Percentiles rank a stretch among this genome's conserved stretches.
Evolutionary conservation across 768 basidiomycete genomes (phyloP).

Genomic region (Amanita pallidorosea): DNA sequence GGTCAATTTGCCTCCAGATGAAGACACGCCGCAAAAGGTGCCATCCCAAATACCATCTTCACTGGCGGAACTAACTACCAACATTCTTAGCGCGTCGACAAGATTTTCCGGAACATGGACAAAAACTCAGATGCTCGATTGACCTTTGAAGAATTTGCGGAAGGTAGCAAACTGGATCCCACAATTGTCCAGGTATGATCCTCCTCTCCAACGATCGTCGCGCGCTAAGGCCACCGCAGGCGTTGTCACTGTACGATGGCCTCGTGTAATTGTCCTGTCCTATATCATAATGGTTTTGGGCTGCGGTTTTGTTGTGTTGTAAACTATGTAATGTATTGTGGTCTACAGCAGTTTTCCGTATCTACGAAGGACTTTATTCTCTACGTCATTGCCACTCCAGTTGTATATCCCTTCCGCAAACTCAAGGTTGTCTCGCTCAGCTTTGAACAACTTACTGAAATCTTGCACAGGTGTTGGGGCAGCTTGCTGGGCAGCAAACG

Average conservation of each 20-base stretch:
- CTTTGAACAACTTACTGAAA: constrained; percentile 81
- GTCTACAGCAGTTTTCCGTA: constrained; percentile 46
- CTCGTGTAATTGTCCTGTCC: constrained; percentile 62
- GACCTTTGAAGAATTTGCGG: constrained; percentile 95
- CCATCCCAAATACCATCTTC: constrained; percentile 2
- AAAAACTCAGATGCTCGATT: constrained; percentile 87
- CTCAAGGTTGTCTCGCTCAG: constrained; percentile 87
- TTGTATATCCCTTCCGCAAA: constrained; percentile 79
- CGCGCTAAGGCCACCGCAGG: constrained; percentile 34
- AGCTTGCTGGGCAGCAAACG: constrained; percentile 45
- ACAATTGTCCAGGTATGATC: constrained; percentile 85
- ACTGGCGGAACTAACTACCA: neutral
- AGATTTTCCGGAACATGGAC: constrained; percentile 98
- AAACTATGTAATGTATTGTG: neutral
- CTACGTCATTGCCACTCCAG: constrained; percentile 78
- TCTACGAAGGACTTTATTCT: constrained; percentile 64
- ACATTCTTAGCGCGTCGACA: constrained; percentile 79
- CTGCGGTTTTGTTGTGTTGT: neutral
- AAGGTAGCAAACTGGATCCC: constrained; percentile 97
- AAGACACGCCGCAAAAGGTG: constrained; percentile 99
- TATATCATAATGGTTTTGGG: neutral
- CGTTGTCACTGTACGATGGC: constrained; percentile 90
- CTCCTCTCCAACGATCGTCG: neutral
- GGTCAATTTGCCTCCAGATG: constrained; percentile 96
- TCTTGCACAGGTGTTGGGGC: constrained; percentile 64